Evolutionary conservation across 768 basidiomycete genomes (phyloP), one percentile per base, ranked within the genome.

Genomic region (Xerocomellus chrysenteron): DNA sequence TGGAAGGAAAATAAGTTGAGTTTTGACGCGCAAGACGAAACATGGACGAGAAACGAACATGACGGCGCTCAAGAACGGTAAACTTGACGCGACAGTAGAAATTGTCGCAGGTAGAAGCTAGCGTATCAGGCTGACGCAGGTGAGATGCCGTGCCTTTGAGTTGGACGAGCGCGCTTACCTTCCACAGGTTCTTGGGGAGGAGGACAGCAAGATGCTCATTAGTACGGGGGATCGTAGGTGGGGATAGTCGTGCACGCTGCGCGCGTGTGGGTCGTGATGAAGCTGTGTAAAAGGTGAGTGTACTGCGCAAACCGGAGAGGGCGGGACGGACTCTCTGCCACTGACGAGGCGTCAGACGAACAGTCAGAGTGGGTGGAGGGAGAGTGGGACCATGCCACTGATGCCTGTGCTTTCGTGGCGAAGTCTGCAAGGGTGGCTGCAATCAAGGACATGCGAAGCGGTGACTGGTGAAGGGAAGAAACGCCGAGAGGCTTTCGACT

Each of bases 121-220:
- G 71, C 5, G 77, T 74, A 70, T 92, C 90, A 50, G 86, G 80
- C 84, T 88, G 63, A 40, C 28, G 35, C 47, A 68, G 64, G 66
- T 65, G 58, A 65, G 49, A 47, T 36, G 42, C 7, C 46, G 47
- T 19, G 49, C 57, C 39, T 50, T 52, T 2, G 16, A 21, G 12
- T 35, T 30, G 28, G 49, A 46, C 44, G 50, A 36, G 32, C 19
- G 43, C 24, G 63, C 74, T 37, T 26, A 84, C 86, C 84, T 92
- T 92, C 90, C 90, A 92, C 39, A 90, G 80, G 50, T 75, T 73
- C 65, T 76, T 83, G 26, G 83, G 81, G 42, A 92, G 80, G 13
- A 90, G 76, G 30, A 92, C 87, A 21, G 90, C 90, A 28, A 92
- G 81, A 63, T 92, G 88, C 70, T 90, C 86, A 70, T 90, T 88